Base-by-base conservation (phyloP, 169 alveolate genomes). In the Plasmodium ovale region DNA sequence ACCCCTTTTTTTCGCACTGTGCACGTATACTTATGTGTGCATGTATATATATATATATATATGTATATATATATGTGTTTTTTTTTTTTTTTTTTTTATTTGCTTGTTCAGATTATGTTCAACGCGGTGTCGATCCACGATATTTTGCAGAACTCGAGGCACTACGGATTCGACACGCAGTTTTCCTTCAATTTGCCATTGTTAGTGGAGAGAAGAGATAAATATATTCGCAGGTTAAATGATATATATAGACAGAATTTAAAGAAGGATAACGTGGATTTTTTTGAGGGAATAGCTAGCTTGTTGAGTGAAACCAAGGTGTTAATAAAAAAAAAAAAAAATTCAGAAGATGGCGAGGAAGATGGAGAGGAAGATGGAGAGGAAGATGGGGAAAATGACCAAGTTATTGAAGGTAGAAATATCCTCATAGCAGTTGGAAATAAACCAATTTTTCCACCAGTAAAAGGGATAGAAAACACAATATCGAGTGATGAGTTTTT, bases 401-500 rank as follows among this genome's bases (percentile, higher is more conserved):
- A 77, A 37, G 82, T 79, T 21, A 71, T 51, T 21, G 73, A 69
- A 29, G 95, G 94, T 4, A 95, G 94, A 29, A 95, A 96, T 67
- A 94, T 95, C 19, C 64, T 94, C 25, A 92, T 97, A 29, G 97
- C 98, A 25, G 93, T 95, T 16, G 99, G 99, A 16, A 92, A 97
- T 19, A 90, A 87, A 37, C 98, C 99, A 14, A 67, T 77, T 14
- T 73, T 89, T 35, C 95, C 91, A 19, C 92, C 88, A 31, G 92
- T 96, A 12, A 94, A 94, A 47, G 97, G 98, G 16, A 92, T 74
- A 9, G 96, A 95, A 84, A 73, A 51, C 62, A 91, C 96, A 68
- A 94, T 95, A 44, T 94, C 94, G 59, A 93, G 97, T 71, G 99
- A 97, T 92, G 99, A 96, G 65, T 92, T 98, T 87, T 97, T 98